Evolutionary conservation across 257 asterid species (phyloP), one percentile per base, ranked within the genome.

Genomic region (Galeopsis tetrahit): DNA sequence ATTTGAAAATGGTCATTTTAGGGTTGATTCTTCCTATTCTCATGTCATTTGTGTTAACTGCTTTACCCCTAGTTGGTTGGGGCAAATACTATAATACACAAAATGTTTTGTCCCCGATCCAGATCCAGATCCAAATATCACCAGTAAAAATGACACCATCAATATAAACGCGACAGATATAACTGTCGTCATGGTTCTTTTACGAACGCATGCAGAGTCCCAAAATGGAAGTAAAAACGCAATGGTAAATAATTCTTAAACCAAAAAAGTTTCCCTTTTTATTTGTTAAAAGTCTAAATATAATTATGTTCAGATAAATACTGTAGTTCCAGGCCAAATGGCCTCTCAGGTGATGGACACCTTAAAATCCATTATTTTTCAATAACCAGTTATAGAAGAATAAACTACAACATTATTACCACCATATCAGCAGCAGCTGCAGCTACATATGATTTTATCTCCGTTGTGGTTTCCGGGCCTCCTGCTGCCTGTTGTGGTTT

Each of bases 391-490:
- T 14, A 74, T 53, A 6, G 32, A 78, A 69, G 78, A 73, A 80
- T 67, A 71, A 70, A 46, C 48, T 56, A 1, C 15, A 46, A 10
- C 38, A 58, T 62, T 52, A 76, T 70, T 71, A 40, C 64, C 35
- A 61, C 75, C 64, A 78, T 40, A 49, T 63, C 15, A 21, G 28
- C 28, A 21, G 28, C 1, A 60, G 61, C n/a, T n/a, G n/a, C 21
- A 65, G 52, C 61, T 39, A 75, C 40, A 21, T 21, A 21, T 21
- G 67, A 63, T 65, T 53, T 80, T 92, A 90, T 49, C 85, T 79
- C 15, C 90, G 55, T 83, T 87, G 70, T 79, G 77, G 84, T 77
- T 84, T 56, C 89, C 96, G 1, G 86, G 85, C 78, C 85, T 85
- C 80, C 28, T 21, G 28, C 28, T 21, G 28, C 90, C 94, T 81